phyloP scores from a whole-genome alignment of 2,329 filamentous ascomycete genomes.

The Aureobasidium melanogenum region DNA sequence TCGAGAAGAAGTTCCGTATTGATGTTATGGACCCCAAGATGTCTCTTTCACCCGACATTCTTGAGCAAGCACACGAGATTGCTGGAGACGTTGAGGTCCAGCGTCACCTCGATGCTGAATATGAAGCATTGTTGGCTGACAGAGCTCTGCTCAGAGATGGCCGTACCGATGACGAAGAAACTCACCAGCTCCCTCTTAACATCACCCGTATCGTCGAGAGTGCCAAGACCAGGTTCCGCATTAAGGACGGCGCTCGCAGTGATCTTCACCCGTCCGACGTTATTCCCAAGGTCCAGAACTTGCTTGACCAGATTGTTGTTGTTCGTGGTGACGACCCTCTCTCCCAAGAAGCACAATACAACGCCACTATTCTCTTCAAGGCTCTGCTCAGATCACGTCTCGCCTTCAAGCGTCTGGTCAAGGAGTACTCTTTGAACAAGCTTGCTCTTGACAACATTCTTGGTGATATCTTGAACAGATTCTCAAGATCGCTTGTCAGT shows the following conservation, averaged over 20 bases:
- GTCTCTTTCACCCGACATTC: slow-evolving; percentile 56
- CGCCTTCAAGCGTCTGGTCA: slow-evolving; percentile 86
- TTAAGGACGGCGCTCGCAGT: slow-evolving; percentile 76
- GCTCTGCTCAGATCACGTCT: slow-evolving; percentile 80
- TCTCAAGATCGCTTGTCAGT: slow-evolving; percentile 74
- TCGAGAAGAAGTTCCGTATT: slow-evolving; percentile 73
- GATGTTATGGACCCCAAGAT: slow-evolving; percentile 68
- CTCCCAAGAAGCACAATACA: slow-evolving; percentile 77
- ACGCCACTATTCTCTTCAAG: slow-evolving; percentile 87
- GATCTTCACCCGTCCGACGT: slow-evolving; percentile 84
- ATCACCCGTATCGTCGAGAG: slow-evolving; percentile 83
- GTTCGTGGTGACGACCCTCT: slow-evolving; percentile 78
- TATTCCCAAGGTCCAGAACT: slow-evolving; percentile 64
- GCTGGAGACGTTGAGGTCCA: slow-evolving; percentile 82
- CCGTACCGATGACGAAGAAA: slow-evolving; percentile 65
- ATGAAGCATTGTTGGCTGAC: slow-evolving; percentile 66
- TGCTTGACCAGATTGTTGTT: slow-evolving; percentile 71
- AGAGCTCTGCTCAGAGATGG: slow-evolving; percentile 65
- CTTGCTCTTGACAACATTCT: slow-evolving; percentile 87
- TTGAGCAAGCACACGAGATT: slow-evolving; percentile 83
- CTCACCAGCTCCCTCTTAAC: slow-evolving; percentile 88
- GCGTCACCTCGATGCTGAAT: slow-evolving; percentile 79
- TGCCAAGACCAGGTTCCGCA: slow-evolving; percentile 81
- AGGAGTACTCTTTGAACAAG: slow-evolving; percentile 77
- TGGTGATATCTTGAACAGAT: slow-evolving; percentile 82